Evolutionary conservation across 768 basidiomycete genomes (phyloP), one percentile per base, ranked within the genome.

Genomic region (Phlegmacium glaucopus): DNA sequence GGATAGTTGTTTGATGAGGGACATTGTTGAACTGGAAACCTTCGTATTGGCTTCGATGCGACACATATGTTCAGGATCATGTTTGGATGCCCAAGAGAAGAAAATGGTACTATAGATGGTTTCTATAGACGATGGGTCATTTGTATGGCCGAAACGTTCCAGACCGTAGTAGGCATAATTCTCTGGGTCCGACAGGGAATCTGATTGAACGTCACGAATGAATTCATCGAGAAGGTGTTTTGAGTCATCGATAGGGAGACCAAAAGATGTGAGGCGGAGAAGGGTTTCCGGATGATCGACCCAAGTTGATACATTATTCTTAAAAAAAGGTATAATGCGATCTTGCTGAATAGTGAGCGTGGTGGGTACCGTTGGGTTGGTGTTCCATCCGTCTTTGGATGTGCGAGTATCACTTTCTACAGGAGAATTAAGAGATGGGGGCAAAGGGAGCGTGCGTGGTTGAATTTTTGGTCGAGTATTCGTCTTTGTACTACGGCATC

Each of bases 51-150:
- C 39, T 18, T 52, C 39, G 3, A 54, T 22, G 4, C 40, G 45
- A 9, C 16, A 38, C 35, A 30, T 42, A 32, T 48, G 51, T 30
- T 30, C 11, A 9, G 39, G 74, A 58, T 29, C 56, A 44, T 13
- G 48, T 45, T 45, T 61, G 50, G 47, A 52, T 16, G 55, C 49
- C 85, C 83, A 87, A 28, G 68, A 60, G 56, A 75, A 83, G 51
- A 87, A 74, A 18, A 80, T 67, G 22, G 71, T 74, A 39, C 75
- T 78, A 47, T 74, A 71, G n/a, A 76, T 69, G 49, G 68, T 60
- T 50, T 83, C 80, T n/a, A 73, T 53, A 15, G 64, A 58, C 8
- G 15, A 46, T 9, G 49, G 36, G 9, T 53, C 47, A 22, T 71
- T 61, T 4, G 66, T 45, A 22, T 72, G 59, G 0, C 62, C 55